Base-by-base conservation (phyloP, 495 filamentous ascomycete genomes). In the Penicillium crystallinum region DNA sequence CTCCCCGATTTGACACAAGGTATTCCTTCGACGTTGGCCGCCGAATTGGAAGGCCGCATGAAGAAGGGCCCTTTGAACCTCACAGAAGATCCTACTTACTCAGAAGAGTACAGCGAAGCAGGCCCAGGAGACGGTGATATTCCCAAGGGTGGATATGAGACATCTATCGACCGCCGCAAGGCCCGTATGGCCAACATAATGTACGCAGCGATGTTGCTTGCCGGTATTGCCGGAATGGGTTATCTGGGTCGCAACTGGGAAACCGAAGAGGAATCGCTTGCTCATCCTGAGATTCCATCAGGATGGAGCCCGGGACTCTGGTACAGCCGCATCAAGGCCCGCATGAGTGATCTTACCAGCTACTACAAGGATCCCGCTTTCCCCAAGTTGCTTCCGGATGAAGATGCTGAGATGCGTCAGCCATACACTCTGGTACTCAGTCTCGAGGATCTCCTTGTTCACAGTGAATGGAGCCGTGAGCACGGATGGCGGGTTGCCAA, bases 351-450 rank as follows among this genome's bases (percentile, higher is more conserved):
- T 52, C 78, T 87, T 40, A 77, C 90, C 43, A 84, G 82, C 56
- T 96, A 97, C 77, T 97, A 96, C 76, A 95, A 90, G 56, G 93
- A 98, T 56, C 93, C 93, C 15, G 86, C 91, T 11, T 98, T 98
- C 74, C 82, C 88, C 6, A 96, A 96, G 76, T 77, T 98, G 46
- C 79, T 98, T 35, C 93, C 93, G 14, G 90, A 97, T 53, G 81
- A 88, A 37, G 88, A 95, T 60, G 87, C 89, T 10, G 79, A 80
- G 35, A 83, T 88, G 62, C 83, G 83, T 54, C 85, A 87, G 39
- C 91, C 92, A n/a, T 96, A 93, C 70, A 98, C 93, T 1, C 75
- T 98, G 40, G 89, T 95, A 14, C 75, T 98, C 56, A 90, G 88
- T 68, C 71, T 98, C 58, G 95, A 98, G 72, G 93, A 97, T 70